Conservation (phyloP, 306 rosid genomes). For the Hylodesmum podocarpum region DNA sequence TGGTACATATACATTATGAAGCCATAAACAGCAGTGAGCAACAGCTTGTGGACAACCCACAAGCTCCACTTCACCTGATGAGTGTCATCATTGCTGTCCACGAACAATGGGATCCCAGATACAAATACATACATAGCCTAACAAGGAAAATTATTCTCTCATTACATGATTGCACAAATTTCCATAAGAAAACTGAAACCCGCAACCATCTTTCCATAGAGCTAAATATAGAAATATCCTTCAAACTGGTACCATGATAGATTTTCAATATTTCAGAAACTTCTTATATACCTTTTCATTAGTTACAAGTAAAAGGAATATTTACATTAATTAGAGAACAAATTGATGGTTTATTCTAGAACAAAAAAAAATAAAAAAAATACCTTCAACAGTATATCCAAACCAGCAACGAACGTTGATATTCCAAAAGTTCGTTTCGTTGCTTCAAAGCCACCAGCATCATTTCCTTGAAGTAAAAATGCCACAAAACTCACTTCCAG, state of each 20-base stretch:
- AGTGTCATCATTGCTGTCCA: slow-evolving; percentile 41
- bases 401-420: slow-evolving; percentile 59
- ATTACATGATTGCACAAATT: neutral
- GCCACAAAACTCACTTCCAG: slow-evolving; percentile 76
- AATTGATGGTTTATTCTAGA: too few species aligned
- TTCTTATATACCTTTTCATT: too few species aligned
- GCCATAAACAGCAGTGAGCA: slow-evolving; percentile 58
- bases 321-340: too few species aligned
- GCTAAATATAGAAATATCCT: too few species aligned
- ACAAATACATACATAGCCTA: slow-evolving; percentile 59
- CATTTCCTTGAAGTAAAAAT: slow-evolving; percentile 69
- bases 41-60: slow-evolving; percentile 65
- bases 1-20: slow-evolving; percentile 39
- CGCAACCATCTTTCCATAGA: neutral
- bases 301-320: too few species aligned
- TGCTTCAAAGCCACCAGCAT: slow-evolving; percentile 58
- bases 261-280: too few species aligned
- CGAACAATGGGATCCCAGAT: slow-evolving; percentile 58
- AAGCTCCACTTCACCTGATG: slow-evolving; percentile 53
- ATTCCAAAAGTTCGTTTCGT: slow-evolving; percentile 56
- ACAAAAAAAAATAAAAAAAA: too few species aligned
- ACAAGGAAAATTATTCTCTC: slow-evolving; percentile 15
- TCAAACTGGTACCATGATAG: too few species aligned
- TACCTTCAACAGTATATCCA: slow-evolving; percentile 67
- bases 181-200: neutral